A percentile compares a stretch with the other conserved stretches of the same genome.
Conservation (phyloP, 2,329 filamentous ascomycete species). For the Ploettnerulaceae sp. region DNA sequence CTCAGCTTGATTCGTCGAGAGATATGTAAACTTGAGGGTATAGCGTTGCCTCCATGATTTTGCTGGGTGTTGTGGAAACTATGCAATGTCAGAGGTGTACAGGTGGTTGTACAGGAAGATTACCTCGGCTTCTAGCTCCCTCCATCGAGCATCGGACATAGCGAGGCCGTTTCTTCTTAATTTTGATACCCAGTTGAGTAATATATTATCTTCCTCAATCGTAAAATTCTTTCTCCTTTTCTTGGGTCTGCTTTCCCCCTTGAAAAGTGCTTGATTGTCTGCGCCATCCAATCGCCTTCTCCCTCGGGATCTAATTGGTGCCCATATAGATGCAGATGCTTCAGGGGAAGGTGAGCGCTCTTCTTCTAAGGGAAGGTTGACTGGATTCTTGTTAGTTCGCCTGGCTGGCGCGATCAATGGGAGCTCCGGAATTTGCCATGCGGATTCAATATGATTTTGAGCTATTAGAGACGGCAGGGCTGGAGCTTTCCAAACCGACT, state of each 20-base stretch:
- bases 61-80: slow-evolving; percentile 24
- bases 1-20: slow-evolving; percentile 9
- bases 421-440: slow-evolving; percentile 27
- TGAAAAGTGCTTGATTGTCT: neutral
- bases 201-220: slow-evolving; percentile 25
- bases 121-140: slow-evolving; percentile 24
- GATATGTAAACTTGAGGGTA: slow-evolving; percentile 17
- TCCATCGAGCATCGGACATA: slow-evolving; percentile 20
- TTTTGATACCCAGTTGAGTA: slow-evolving; percentile 26
- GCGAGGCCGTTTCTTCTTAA: slow-evolving; percentile 16
- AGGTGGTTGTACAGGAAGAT: neutral
- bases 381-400: slow-evolving; percentile 16
- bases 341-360: slow-evolving; percentile 28
- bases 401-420: slow-evolving; percentile 12
- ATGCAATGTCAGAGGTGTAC: slow-evolving; percentile 6
- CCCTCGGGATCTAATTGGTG: slow-evolving; percentile 17
- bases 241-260: slow-evolving; percentile 10
- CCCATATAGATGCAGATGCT: slow-evolving; percentile 30
- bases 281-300: neutral
- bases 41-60: slow-evolving; percentile 19
- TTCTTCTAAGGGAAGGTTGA: slow-evolving; percentile 18
- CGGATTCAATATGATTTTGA: slow-evolving; percentile 24
- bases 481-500: slow-evolving; percentile 30
- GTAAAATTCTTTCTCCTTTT: slow-evolving; percentile 16
- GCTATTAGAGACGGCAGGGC: slow-evolving; percentile 9